Percentiles rank a stretch among this genome's conserved stretches.
These are phyloP conservation scores for Verticillium isaacii DNA, from an alignment of 2,329 filamentous ascomycete genomes.

Conservation along the genomic window DNA sequence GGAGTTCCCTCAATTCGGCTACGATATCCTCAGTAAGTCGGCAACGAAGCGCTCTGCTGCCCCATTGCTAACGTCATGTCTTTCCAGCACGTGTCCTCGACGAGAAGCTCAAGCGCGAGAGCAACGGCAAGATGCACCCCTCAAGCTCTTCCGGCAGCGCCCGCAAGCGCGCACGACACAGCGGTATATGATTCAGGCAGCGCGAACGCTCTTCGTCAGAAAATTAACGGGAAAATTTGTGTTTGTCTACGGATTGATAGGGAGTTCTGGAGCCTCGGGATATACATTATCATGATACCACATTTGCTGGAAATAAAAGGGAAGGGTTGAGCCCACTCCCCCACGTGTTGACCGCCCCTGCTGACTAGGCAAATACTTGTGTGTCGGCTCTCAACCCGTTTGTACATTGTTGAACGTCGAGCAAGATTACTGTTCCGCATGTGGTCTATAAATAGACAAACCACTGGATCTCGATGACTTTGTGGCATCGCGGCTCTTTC, in stretches of 20 bases:
- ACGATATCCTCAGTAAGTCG: constrained; percentile 76
- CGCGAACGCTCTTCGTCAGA: not conserved
- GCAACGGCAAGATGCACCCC: constrained; percentile 55
- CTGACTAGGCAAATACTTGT: not conserved
- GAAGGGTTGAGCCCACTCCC: not conserved
- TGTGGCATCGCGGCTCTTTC: not conserved
- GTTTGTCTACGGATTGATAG: not conserved
- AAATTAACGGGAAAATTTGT: not conserved
- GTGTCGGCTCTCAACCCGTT: not conserved
- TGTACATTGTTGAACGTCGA: too few relatives aligned
- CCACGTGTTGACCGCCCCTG: too few relatives aligned
- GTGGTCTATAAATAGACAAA: too few relatives aligned
- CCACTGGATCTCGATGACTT: not conserved
- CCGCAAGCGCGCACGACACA: constrained; percentile 54
- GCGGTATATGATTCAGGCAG: constrained; percentile 21
- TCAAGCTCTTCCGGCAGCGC: constrained; percentile 34
- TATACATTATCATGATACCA: not conserved
- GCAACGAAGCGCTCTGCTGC: not conserved
- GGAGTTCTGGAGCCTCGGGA: not conserved
- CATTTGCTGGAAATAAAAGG: not conserved
- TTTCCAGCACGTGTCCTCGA: constrained; percentile 55
- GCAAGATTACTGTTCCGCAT: too few relatives aligned
- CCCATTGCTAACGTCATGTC: not conserved
- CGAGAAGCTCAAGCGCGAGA: constrained; percentile 62
- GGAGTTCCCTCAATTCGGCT: constrained; percentile 87